Evolutionary conservation across 371 early-diverging fungal genomes (phyloP), one percentile per base, ranked within the genome.

Genomic region (Globomyces sp.): DNA sequence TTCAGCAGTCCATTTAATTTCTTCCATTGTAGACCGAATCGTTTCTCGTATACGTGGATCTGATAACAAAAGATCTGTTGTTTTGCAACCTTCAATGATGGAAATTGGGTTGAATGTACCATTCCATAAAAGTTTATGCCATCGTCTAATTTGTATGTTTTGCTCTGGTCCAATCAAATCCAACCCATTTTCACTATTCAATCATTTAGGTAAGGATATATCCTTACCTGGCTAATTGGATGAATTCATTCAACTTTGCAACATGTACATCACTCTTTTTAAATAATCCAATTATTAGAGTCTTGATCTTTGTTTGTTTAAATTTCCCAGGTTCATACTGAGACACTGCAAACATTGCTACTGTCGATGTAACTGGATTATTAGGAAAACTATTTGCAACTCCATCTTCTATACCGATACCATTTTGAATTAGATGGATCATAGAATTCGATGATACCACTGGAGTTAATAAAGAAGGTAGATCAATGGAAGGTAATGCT

Each of bases 41-140:
- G 86, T 76, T 6, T 72, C 66, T 55, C 78, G 69, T 48, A 87
- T 81, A 34, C 76, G 73, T 10, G 84, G 70, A 52, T 86, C 78
- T 0, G 57, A 74, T n/a, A 90, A 71, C 61, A 91, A 75, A 47
- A 83, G 76, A 10, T 79, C 77, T 9, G 87, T 87, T 13, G 86
- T 83, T 68, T 75, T 68, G 68, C 88, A 80, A 4, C 89, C 87
- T 0, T 88, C 78, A 1, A 89, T 69, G 1, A 90, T 85, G 43
- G 89, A 88, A 1, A 89, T 77, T 0, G 90, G 87, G 51, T 89
- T 90, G 74, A 92, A 90, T 1, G 89, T 69, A 3, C 88, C 90
- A 72, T 92, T 94, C 90, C 92, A 91, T n/a, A 90, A 85, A 3
- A 90, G 64, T 69, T 94, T 94, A 59, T 86, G 86, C 93, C 93